Conservation (phyloP, 768 basidiomycete genomes). For the Lactarius evosmus region DNA sequence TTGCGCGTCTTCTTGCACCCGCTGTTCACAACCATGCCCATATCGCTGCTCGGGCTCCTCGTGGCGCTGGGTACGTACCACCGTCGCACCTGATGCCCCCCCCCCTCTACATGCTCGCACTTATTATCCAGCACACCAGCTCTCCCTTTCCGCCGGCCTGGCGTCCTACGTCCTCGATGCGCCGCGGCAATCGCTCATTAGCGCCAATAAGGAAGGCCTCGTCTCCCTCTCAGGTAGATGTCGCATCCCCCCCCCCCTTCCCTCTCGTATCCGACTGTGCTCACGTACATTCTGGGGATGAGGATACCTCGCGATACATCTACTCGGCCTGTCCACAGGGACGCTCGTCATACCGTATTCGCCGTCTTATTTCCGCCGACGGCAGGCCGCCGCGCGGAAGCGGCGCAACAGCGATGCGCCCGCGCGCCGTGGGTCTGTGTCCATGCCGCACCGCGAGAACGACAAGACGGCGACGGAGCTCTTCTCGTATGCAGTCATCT, state of each 20-base stretch:
- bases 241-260: neutral
- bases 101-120: neutral
- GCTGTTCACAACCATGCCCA: constrained; percentile 51
- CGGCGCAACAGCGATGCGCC: constrained; percentile 28
- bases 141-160: constrained; percentile 55
- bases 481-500: constrained; percentile 69
- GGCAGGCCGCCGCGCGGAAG: constrained; percentile 34
- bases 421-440: constrained; percentile 18
- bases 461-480: constrained; percentile 76
- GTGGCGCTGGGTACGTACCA: constrained; percentile 52
- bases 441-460: constrained; percentile 48
- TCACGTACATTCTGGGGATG: constrained; percentile 8
- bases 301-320: constrained; percentile 90
- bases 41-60: constrained; percentile 59
- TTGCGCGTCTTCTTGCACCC: constrained; percentile 70
- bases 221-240: constrained; percentile 66
- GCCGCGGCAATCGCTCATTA: constrained; percentile 60
- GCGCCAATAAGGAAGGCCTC: constrained; percentile 90
- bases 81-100: neutral
- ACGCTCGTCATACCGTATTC: constrained; percentile 76
- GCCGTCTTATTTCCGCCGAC: constrained; percentile 65
- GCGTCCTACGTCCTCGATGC: constrained; percentile 63
- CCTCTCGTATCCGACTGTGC: neutral
- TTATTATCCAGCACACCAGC: constrained; percentile 62
- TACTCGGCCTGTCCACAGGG: constrained; percentile 80